A percentile compares a stretch with the other conserved stretches of the same genome.
These are phyloP conservation scores for Phycomyces blakesleeanus DNA, from an alignment of 192 early-diverging fungal genomes.

Conservation along the genomic window DNA sequence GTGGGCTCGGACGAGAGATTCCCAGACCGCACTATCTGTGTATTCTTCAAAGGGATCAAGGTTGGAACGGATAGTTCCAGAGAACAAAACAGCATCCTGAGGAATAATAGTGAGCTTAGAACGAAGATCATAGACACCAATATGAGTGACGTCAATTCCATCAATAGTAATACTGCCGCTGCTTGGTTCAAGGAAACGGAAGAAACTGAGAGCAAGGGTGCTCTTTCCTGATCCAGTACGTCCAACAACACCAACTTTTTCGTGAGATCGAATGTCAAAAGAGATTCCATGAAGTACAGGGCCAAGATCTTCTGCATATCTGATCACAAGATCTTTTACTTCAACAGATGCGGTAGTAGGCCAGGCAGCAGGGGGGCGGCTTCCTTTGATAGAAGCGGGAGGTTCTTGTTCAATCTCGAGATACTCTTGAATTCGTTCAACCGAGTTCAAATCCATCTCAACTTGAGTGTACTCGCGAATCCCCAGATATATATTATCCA, in stretches of 20 bases:
- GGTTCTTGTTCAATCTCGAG: conserved; percentile 79
- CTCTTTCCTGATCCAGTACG: conserved; percentile 70
- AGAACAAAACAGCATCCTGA: conserved; percentile 70
- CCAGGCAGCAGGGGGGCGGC: conserved; percentile 43
- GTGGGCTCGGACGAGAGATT: conserved; percentile 69
- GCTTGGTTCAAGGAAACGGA: conserved; percentile 77
- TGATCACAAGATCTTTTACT: conserved; percentile 68
- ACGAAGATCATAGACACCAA: conserved; percentile 70
- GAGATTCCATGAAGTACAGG: conserved; percentile 75
- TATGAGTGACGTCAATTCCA: conserved; percentile 64
- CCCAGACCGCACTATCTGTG: conserved; percentile 67
- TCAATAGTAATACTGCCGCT: conserved; percentile 73
- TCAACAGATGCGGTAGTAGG: conserved; percentile 68
- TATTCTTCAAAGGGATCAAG: conserved; percentile 76
- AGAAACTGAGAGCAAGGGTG: conserved; percentile 68
- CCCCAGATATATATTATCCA: conserved; percentile 74
- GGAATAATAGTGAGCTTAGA: conserved; percentile 73
- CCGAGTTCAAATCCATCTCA: conserved; percentile 87
- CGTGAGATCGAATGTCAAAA: conserved; percentile 58
- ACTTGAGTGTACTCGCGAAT: conserved; percentile 75
- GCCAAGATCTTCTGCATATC: conserved; percentile 75
- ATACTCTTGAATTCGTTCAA: conserved; percentile 89
- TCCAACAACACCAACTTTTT: conserved; percentile 90
- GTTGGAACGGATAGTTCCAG: conserved; percentile 70
- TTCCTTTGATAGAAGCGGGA: conserved; percentile 21